A percentile compares a stretch with the other conserved stretches of the same genome.
These are phyloP conservation scores for Candida neerlandica DNA, from an alignment of 1,139 yeast species.

Conservation along the genomic window DNA sequence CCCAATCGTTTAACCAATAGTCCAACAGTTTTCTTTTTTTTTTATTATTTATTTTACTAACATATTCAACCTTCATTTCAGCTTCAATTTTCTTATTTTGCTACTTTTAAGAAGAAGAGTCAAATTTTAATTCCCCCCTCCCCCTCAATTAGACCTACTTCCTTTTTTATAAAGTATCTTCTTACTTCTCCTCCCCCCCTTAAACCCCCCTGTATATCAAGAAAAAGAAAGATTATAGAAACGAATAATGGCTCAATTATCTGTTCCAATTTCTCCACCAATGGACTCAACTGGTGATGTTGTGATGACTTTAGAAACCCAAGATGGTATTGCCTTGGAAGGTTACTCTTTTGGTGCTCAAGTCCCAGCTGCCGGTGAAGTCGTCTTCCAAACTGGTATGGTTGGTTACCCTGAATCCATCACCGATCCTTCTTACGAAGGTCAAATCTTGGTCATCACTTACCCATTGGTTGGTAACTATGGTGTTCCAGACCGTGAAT, in stretches of 20 bases:
- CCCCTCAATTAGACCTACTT: not conserved
- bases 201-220: not conserved
- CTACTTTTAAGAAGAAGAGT: slow-evolving; percentile 1
- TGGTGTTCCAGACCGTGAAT: slow-evolving; percentile 93
- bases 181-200: not conserved
- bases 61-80: not conserved
- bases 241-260: slow-evolving; percentile 24
- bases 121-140: not conserved
- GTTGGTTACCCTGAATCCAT: slow-evolving; percentile 99
- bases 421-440: slow-evolving; percentile 98
- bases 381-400: slow-evolving; percentile 99
- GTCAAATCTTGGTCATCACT: slow-evolving; percentile 95
- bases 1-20: not conserved
- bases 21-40: not conserved
- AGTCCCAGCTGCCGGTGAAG: slow-evolving; percentile 89
- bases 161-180: not conserved
- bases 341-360: slow-evolving; percentile 99
- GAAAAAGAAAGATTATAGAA: not conserved
- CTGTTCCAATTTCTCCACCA: slow-evolving; percentile 87
- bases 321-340: slow-evolving; percentile 85
- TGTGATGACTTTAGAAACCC: slow-evolving; percentile 86
- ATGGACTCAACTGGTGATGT: slow-evolving; percentile 80
- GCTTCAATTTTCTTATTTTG: slow-evolving; percentile 1
- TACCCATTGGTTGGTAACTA: slow-evolving; percentile 97
- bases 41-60: not conserved